Conservation (phyloP, 805 yeast genomes). For the Candida ulmi region DNA sequence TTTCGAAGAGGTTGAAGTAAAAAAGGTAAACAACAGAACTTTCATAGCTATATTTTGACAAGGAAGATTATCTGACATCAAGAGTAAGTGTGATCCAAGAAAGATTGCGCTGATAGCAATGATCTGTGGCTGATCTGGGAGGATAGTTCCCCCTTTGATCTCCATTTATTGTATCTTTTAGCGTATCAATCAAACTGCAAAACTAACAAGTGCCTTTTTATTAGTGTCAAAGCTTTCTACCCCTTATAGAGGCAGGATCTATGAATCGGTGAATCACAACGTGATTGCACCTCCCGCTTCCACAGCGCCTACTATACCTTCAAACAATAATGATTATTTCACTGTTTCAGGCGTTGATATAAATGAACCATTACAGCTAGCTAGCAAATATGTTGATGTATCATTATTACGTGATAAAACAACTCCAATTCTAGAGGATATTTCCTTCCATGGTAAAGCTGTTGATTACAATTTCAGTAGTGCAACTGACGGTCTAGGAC, state of each 20-base stretch:
- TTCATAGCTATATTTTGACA: too few relatives aligned
- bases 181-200: not conserved
- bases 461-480: constrained; percentile 65
- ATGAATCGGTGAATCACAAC: constrained; percentile 6
- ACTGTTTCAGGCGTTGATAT: constrained; percentile 26
- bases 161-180: not conserved
- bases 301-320: constrained; percentile 8
- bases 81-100: too few relatives aligned
- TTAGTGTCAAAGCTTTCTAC: constrained; percentile 21
- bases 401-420: constrained; percentile 53
- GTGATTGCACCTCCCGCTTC: constrained; percentile 7
- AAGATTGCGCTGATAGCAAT: too few relatives aligned
- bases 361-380: constrained; percentile 42
- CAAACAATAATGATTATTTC: constrained; percentile 25
- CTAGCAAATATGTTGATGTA: constrained; percentile 57
- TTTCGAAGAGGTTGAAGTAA: too few relatives aligned
- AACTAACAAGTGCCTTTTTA: not conserved
- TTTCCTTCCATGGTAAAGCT: constrained; percentile 44
- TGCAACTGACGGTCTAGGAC: constrained; percentile 35
- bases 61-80: too few relatives aligned
- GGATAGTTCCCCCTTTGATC: too few relatives aligned
- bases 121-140: too few relatives aligned
- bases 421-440: constrained; percentile 49
- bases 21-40: not conserved
- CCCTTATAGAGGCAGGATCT: constrained; percentile 18